phyloP scores from a whole-genome alignment of 1,284 basidiomycete genomes.

The Hypsizygus ulmarius region DNA sequence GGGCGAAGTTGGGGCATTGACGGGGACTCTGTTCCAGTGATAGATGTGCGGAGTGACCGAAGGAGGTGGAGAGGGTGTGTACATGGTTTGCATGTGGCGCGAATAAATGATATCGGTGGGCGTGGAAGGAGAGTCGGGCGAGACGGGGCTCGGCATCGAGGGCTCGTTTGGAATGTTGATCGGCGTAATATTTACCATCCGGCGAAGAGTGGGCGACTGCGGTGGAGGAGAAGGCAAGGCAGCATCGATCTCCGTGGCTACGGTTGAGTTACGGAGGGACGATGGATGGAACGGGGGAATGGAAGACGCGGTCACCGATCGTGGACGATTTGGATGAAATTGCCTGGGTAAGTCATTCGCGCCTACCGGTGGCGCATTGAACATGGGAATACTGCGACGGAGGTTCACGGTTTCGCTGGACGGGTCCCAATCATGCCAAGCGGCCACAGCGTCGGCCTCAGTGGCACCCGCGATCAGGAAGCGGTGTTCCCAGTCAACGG shows the following conservation, averaged over 20 bases:
- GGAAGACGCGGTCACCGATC: conserved; percentile 17
- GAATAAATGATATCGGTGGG: conserved; percentile 23
- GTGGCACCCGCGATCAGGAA: conserved; percentile 11
- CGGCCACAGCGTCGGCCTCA: no score
- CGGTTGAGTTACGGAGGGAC: conserved; percentile 23
- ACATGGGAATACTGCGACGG: conserved; percentile 9
- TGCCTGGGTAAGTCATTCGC: conserved; percentile 6
- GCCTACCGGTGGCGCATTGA: conserved; percentile 4
- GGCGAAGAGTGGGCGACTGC: conserved; percentile 26
- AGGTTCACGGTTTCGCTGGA: neutral
- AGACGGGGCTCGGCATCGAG: conserved; percentile 26
- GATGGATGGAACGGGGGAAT: conserved; percentile 24
- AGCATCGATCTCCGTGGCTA: conserved; percentile 19
- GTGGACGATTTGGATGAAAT: conserved; percentile 16
- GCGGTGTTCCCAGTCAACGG: conserved; percentile 23
- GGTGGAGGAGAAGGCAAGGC: conserved; percentile 15
- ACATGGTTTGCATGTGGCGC: conserved; percentile 22
- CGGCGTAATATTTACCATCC: conserved; percentile 31
- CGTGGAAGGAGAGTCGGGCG: conserved; percentile 27
- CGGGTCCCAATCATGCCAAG: no score
- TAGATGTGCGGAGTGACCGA: conserved; percentile 47
- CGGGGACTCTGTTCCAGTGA: conserved; percentile 31
- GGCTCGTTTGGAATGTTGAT: conserved; percentile 30
- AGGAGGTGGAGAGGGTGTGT: conserved; percentile 47
- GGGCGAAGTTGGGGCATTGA: conserved; percentile 27